Conservation (phyloP, 164 flowering plant genomes). For the Warburgia ugandensis region DNA sequence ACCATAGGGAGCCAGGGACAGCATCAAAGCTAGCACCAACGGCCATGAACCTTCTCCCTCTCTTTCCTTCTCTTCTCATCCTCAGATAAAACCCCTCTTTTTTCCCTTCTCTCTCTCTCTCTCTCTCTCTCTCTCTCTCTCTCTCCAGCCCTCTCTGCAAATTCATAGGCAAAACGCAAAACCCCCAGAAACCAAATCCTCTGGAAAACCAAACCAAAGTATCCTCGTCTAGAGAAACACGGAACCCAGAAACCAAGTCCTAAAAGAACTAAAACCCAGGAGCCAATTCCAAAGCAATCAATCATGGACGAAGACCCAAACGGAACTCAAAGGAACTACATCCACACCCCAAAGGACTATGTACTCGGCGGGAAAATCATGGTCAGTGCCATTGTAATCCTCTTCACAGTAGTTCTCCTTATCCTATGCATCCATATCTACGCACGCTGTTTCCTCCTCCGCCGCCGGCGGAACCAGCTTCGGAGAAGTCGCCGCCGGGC, state of each 20-base stretch:
- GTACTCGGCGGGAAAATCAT: slow-evolving; percentile 41
- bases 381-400: slow-evolving; percentile 34
- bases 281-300: too few relatives aligned
- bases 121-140: too few relatives aligned
- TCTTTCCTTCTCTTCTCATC: background rate
- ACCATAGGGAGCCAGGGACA: too few relatives aligned
- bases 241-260: too few relatives aligned
- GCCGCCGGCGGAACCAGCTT: slow-evolving; percentile 12
- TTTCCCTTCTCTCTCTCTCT: too few relatives aligned
- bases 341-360: slow-evolving; percentile 12
- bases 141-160: background rate
- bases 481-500: slow-evolving; percentile 10
- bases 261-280: too few relatives aligned
- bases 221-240: too few relatives aligned
- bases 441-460: slow-evolving; percentile 29
- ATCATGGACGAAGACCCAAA: background rate
- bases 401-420: slow-evolving; percentile 29
- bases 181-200: too few relatives aligned
- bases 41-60: background rate
- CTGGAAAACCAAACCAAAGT: too few relatives aligned
- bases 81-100: background rate
- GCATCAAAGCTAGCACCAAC: background rate
- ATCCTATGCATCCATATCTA: slow-evolving; percentile 34
- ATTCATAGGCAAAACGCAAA: background rate
- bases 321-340: background rate